Conservation (phyloP, 495 filamentous ascomycete species). For the Penicillium canescens region DNA sequence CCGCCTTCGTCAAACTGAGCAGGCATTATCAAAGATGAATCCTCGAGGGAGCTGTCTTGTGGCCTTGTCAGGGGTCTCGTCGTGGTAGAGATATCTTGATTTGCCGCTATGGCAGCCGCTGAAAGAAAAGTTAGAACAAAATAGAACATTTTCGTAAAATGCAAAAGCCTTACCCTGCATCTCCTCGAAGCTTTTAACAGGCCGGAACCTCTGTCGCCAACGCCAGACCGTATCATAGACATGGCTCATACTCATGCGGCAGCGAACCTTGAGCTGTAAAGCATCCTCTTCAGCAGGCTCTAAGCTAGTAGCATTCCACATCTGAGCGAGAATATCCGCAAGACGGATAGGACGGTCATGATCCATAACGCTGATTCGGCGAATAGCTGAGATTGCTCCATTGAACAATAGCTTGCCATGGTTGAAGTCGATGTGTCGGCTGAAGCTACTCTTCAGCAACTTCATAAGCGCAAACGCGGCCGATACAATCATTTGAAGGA, state of each 20-base stretch:
- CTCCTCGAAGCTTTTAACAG: conserved; percentile 43
- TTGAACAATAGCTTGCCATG: conserved; percentile 77
- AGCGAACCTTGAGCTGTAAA: conserved; percentile 46
- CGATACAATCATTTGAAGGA: conserved; percentile 90
- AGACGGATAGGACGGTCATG: conserved; percentile 76
- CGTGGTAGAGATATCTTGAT: conserved; percentile 29
- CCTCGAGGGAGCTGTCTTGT: conserved; percentile 34
- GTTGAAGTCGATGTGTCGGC: conserved; percentile 63
- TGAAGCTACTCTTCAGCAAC: conserved; percentile 79
- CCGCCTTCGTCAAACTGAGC: conserved; percentile 43
- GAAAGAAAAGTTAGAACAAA: conserved; percentile 5
- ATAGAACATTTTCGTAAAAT: neutral
- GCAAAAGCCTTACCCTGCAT: conserved; percentile 33
- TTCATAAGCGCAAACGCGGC: conserved; percentile 85
- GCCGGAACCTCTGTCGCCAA: conserved; percentile 48
- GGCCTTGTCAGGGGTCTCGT: conserved; percentile 28
- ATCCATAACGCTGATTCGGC: conserved; percentile 75
- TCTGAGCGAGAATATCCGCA: conserved; percentile 48
- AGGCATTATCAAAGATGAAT: conserved; percentile 37
- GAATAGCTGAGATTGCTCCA: conserved; percentile 72
- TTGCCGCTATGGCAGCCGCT: conserved; percentile 28
- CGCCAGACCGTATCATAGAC: conserved; percentile 53
- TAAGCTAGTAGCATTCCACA: conserved; percentile 47
- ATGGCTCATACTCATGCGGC: conserved; percentile 54
- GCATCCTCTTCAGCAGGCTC: conserved; percentile 38